Conservation (phyloP, 495 filamentous ascomycete species). For the Polyplosphaeria fusca region DNA sequence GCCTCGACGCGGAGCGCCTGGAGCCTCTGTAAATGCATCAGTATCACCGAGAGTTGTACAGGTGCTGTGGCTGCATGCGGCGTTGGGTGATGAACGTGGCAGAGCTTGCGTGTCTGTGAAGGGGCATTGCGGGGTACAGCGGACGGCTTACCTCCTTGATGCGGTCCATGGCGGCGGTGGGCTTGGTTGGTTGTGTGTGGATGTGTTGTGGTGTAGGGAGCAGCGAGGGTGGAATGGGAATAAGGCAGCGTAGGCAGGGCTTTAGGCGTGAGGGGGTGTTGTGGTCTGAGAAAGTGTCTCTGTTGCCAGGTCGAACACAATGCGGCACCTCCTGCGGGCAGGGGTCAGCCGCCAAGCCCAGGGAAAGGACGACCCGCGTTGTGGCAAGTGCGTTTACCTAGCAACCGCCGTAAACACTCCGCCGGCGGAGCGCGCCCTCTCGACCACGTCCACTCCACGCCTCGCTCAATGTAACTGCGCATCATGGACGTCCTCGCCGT, state of each 20-base stretch:
- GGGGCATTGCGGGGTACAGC: conserved; percentile 26
- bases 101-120: background rate
- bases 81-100: background rate
- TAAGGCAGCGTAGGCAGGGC: background rate
- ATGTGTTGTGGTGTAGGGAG: background rate
- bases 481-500: conserved; percentile 67
- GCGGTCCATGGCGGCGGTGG: conserved; percentile 54
- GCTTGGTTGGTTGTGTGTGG: conserved; percentile 4
- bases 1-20: conserved; percentile 86
- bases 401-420: conserved; percentile 28
- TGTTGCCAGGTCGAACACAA: conserved; percentile 2
- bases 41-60: background rate
- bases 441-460: conserved; percentile 11
- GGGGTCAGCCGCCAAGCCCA: conserved; percentile 15
- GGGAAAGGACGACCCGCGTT: background rate
- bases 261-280: conserved; percentile 8
- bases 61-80: background rate
- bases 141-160: conserved; percentile 72
- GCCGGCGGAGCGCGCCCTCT: background rate
- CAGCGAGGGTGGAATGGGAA: conserved; percentile 2
- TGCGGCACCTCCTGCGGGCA: background rate
- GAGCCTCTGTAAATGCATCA: conserved; percentile 69
- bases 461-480: conserved; percentile 31
- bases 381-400: conserved; percentile 1
- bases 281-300: conserved; percentile 17